phyloP scores from a whole-genome alignment of 768 basidiomycete species.

The Auricularia heimuer region DNA sequence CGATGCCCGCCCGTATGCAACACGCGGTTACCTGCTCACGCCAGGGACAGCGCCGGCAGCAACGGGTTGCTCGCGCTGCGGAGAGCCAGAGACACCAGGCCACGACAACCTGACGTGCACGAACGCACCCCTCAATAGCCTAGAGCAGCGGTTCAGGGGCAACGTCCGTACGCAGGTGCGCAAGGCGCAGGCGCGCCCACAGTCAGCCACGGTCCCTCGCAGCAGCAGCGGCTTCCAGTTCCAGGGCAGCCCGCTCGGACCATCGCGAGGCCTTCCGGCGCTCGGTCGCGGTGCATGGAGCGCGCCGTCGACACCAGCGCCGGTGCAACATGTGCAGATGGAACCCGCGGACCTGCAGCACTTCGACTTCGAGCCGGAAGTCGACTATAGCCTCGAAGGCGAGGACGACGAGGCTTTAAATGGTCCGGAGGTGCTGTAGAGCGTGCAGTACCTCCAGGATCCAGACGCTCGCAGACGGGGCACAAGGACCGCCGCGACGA shows the following conservation, averaged over 20 bases:
- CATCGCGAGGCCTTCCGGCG: too few relatives aligned
- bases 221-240: background rate
- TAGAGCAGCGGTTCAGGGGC: background rate
- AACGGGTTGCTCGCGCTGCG: background rate
- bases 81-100: background rate
- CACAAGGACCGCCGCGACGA: background rate
- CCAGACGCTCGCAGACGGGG: background rate
- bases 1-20: background rate
- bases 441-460: background rate
- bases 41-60: background rate
- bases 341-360: background rate
- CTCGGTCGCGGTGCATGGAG: background rate
- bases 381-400: background rate
- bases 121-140: background rate
- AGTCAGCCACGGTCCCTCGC: background rate
- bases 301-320: background rate
- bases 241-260: background rate
- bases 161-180: background rate
- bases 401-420: background rate
- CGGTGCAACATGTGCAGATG: background rate
- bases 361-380: background rate
- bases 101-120: background rate
- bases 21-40: background rate
- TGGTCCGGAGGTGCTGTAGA: background rate
- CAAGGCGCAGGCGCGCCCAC: background rate